Evolutionary conservation across 306 rosid genomes (phyloP), one percentile per base, ranked within the genome.

Genomic region (Prunus padus): DNA sequence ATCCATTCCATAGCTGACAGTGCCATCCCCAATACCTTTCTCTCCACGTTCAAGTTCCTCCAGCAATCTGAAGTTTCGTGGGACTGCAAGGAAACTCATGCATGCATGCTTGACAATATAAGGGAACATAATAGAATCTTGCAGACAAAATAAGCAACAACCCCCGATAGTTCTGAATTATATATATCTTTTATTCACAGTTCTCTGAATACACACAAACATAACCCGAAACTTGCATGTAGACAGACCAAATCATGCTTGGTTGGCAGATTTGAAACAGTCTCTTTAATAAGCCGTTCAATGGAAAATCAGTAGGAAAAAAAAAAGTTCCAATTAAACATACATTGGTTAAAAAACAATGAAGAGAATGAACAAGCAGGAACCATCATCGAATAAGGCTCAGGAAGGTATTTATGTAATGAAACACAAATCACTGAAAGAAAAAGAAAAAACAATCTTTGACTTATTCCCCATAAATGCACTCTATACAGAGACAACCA

Each of bases 31-130:
- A 65, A 92, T 92, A 3, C 97, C 97, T 62, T 92, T 92, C 79
- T 92, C 97, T 69, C 99, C 99, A 0, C 99, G 91, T 84, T 96
- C 99, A 69, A 96, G 98, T 66, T 96, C 99, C 90, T 96, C 99
- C 88, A 96, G 86, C 94, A 96, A 86, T 90, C 99, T 90, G 89
- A 96, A 96, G 91, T 96, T 96, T 82, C 99, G 82, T 11, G 99
- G 99, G 69, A 96, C 99, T 96, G 87, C 89, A 83, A 37, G 40
- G 63, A 80, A 81, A 65, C 42, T n/a, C 51, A 77, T 10, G 15
- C 11, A 8, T 62, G 37, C 42, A 30, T 30, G n/a, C 44, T 62
- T 30, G 44, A 16, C 30, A 62, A 16, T 0, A 31, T 16, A 1
- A 30, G 23, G 50, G 51, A 15, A 25, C 55, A 44, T 3, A 8